Base-by-base conservation (phyloP, 805 yeast species). In the Ogataea wickerhamii region DNA sequence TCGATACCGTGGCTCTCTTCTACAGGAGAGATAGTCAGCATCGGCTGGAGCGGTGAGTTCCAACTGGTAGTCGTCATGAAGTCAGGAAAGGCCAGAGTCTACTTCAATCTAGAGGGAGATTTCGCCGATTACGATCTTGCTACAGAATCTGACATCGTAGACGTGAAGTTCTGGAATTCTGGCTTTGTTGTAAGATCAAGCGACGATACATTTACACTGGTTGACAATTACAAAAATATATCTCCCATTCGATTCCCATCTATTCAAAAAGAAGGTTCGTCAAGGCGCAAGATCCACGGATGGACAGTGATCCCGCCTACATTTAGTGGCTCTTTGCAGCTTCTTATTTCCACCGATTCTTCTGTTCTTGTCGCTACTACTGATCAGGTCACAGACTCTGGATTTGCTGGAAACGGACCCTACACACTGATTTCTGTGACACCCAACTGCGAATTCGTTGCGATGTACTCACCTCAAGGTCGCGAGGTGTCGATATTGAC, bases 31-130 rank as follows among this genome's bases (percentile, higher is more conserved):
- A 75, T 85, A 6, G 62, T 70, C 6, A 78, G 70, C 14, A 64
- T 78, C 28, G 73, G 70, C 2, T 81, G 80, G 76, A 58, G 78
- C 13, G 48, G 51, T 2, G 58, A 64, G 17, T 88, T 80, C 49
- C 67, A 72, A 35, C 64, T 86, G 32, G 59, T 80, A 8, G 74
- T 82, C 10, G 72, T 82, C 1, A 56, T 79, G 25, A 69, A 66
- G 22, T 63, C 66, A 34, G 82, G 82, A 5, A 65, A 61, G 20
- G 73, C 70, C 18, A 64, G 94, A 19, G 62, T 70, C 19, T 85
- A 83, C 58, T 60, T 67, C 28, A 88, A 84, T 50, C 77, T 82
- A 45, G 74, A 75, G 16, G 84, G 86, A 3, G 80, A 75, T 31
- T 86, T 84, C 55, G 67, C 68, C 33, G 87, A 80, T 49, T 71